Percentiles rank a stretch among this genome's conserved stretches.
Conservation (phyloP, 805 yeast genomes). For the Candida ulmi region DNA sequence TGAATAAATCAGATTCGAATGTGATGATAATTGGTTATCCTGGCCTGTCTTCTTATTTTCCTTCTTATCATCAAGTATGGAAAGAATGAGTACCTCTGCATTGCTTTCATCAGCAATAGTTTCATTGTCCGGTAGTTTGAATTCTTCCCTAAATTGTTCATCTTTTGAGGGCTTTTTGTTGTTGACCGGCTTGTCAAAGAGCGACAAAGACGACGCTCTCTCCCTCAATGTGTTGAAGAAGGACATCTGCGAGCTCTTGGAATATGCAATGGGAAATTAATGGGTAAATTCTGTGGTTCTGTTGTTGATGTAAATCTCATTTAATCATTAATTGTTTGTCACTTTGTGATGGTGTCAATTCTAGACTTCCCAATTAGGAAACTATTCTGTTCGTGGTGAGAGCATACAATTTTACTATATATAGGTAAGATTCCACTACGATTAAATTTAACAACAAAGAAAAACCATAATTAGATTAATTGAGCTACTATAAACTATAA, state of each 20-base stretch:
- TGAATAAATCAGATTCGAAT: slow-evolving; percentile 35
- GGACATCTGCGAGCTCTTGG: too few species aligned
- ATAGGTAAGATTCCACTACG: too few species aligned
- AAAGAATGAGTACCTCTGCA: slow-evolving; percentile 49
- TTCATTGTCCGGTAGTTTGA: slow-evolving; percentile 69
- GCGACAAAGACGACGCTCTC: slow-evolving; percentile 38
- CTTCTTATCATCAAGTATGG: slow-evolving; percentile 15
- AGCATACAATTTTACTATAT: too few species aligned
- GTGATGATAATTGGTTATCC: slow-evolving; percentile 9
- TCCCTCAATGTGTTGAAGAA: slow-evolving; percentile 39
- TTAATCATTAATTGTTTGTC: too few species aligned
- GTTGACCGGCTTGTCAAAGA: slow-evolving; percentile 33
- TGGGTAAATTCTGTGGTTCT: too few species aligned
- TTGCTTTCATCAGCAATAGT: slow-evolving; percentile 56
- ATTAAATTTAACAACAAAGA: too few species aligned
- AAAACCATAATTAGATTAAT: too few species aligned
- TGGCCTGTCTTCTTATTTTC: slow-evolving; percentile 3
- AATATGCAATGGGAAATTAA: too few species aligned
- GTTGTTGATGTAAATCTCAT: too few species aligned
- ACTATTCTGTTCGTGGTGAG: too few species aligned
- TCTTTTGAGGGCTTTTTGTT: slow-evolving; percentile 52
- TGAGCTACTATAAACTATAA: too few species aligned
- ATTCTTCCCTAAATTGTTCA: slow-evolving; percentile 62
- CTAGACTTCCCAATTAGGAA: slow-evolving; percentile 13
- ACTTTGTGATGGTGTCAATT: background rate